These are phyloP conservation scores for Sisymbrium altissimum DNA, from an alignment of 345 rosid species.

Conservation along the genomic window DNA sequence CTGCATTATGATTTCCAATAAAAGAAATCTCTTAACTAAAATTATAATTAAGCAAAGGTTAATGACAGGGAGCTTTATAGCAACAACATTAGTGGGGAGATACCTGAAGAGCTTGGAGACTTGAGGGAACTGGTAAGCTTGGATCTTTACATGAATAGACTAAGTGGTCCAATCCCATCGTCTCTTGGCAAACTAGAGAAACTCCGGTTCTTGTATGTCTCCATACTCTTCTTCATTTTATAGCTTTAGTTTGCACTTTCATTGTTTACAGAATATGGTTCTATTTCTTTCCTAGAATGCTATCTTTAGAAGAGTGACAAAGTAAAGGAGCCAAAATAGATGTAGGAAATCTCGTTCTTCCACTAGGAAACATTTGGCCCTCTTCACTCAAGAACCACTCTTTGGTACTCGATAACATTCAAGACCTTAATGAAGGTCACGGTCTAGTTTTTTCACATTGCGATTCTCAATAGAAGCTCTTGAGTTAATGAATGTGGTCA, in stretches of 20 bases:
- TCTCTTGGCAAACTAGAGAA: conserved; percentile 54
- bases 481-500: too few relatives aligned
- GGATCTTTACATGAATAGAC: conserved; percentile 65
- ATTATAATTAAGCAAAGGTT: not conserved
- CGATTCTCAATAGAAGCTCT: too few relatives aligned
- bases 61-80: conserved; percentile 74
- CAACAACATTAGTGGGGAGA: conserved; percentile 53
- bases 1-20: not conserved
- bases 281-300: too few relatives aligned
- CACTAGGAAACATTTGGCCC: too few relatives aligned
- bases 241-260: not conserved
- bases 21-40: not conserved
- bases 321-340: too few relatives aligned
- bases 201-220: conserved; percentile 66
- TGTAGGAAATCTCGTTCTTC: too few relatives aligned
- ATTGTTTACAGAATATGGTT: not conserved
- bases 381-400: too few relatives aligned
- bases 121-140: conserved; percentile 72
- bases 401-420: too few relatives aligned
- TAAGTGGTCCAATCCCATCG: conserved; percentile 52
- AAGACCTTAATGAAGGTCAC: too few relatives aligned
- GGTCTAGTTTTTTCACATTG: too few relatives aligned
- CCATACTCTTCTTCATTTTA: not conserved
- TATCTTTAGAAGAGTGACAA: too few relatives aligned
- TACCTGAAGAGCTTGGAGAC: conserved; percentile 75